phyloP scores from a whole-genome alignment of 306 rosid species.

The Oxytropis ochrocephala region DNA sequence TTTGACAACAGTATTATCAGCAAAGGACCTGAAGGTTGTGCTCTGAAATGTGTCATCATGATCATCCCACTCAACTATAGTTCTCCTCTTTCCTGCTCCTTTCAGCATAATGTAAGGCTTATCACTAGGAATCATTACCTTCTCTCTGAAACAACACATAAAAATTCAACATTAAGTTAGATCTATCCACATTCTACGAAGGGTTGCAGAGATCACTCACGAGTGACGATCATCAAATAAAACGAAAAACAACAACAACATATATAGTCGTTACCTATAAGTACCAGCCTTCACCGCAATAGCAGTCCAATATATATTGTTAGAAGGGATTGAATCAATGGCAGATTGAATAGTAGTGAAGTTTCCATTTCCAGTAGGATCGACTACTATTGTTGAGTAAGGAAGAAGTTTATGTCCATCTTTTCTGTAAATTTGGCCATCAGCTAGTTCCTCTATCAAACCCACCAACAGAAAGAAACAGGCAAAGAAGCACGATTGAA shows the following conservation, averaged over 20 bases:
- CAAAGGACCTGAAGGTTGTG: conserved; percentile 58
- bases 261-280: conserved; percentile 74
- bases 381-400: conserved; percentile 33
- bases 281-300: conserved; percentile 55
- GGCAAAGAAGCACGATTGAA: not conserved
- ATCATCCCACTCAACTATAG: conserved; percentile 65
- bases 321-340: conserved; percentile 53
- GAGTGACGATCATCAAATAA: too few species aligned
- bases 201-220: too few species aligned
- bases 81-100: conserved; percentile 52
- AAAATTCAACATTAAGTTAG: too few species aligned
- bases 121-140: conserved; percentile 46
- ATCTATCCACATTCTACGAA: too few species aligned
- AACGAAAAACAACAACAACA: too few species aligned
- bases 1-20: conserved; percentile 55
- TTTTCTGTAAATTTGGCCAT: conserved; percentile 25
- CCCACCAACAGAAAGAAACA: conserved; percentile 17
- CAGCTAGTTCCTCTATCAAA: not conserved
- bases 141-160: conserved; percentile 43
- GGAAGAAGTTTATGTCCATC: conserved; percentile 14
- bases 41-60: conserved; percentile 39
- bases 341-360: conserved; percentile 71
- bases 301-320: conserved; percentile 47
- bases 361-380: conserved; percentile 36
- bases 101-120: conserved; percentile 65